Evolutionary conservation across 768 basidiomycete genomes (phyloP).

Genomic region (Lactarius hatsudake): DNA sequence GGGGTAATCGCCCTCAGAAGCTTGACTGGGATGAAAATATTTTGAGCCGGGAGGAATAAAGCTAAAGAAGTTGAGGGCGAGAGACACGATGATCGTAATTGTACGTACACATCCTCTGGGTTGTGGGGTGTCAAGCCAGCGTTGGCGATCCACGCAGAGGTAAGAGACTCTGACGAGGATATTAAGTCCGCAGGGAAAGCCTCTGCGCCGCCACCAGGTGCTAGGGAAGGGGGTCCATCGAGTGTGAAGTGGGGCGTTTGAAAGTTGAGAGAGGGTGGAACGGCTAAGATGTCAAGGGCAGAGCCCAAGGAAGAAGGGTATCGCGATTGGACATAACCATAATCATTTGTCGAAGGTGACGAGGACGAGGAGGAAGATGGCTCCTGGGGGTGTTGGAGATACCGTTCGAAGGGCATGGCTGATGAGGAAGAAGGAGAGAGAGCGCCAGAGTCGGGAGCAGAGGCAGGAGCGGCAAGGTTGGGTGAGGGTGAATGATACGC

Average conservation of each 20-base stretch:
- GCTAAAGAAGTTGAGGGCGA: slow-evolving; percentile 12
- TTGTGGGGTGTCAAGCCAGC: slow-evolving; percentile 15
- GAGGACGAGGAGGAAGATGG: slow-evolving; percentile 8
- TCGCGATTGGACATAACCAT: slow-evolving; percentile 12
- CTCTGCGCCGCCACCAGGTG: slow-evolving; percentile 72
- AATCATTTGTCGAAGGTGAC: slow-evolving; percentile 16
- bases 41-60: slow-evolving; percentile 8
- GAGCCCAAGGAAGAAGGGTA: slow-evolving; percentile 17
- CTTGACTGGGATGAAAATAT: slow-evolving; percentile 9
- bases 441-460: not conserved
- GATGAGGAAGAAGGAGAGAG: slow-evolving; percentile 4
- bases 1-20: slow-evolving; percentile 11
- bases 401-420: slow-evolving; percentile 27
- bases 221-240: slow-evolving; percentile 55
- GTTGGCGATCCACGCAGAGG: slow-evolving; percentile 26
- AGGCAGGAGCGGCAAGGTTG: not conserved
- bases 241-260: slow-evolving; percentile 68
- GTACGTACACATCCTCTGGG: slow-evolving; percentile 23
- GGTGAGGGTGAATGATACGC: slow-evolving; percentile 18
- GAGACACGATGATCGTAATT: not conserved
- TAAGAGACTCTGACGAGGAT: slow-evolving; percentile 19
- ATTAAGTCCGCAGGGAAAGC: slow-evolving; percentile 44
- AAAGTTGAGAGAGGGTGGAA: slow-evolving; percentile 35
- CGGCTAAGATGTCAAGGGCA: slow-evolving; percentile 9
- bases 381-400: slow-evolving; percentile 22